phyloP scores from a whole-genome alignment of 1,284 basidiomycete species.

The Takashimella koratensis region DNA sequence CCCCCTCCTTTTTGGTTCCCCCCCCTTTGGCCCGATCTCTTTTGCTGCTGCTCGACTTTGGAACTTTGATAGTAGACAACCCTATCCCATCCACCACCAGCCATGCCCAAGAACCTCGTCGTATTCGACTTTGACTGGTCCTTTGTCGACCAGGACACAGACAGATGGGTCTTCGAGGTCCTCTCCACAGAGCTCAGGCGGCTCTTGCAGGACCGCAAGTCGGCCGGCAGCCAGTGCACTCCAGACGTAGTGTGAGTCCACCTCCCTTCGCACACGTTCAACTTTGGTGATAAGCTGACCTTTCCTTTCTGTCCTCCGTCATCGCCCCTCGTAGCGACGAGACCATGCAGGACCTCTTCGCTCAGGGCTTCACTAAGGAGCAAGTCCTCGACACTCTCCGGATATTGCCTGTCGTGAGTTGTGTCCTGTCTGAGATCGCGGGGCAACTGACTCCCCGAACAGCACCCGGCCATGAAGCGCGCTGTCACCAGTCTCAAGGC shows the following conservation, averaged over 20 bases:
- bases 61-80: too few species aligned
- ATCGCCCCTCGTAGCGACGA: conserved; percentile 63
- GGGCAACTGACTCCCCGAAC: too few species aligned
- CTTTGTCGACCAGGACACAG: conserved; percentile 85
- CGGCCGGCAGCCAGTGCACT: conserved; percentile 71
- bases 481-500: conserved; percentile 73
- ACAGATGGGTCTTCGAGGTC: conserved; percentile 93
- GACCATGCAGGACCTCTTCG: conserved; percentile 66
- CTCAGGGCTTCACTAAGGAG: conserved; percentile 62
- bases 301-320: conserved; percentile 4
- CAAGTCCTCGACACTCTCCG: conserved; percentile 75
- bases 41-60: too few species aligned
- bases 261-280: neutral
- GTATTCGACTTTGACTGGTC: conserved; percentile 98
- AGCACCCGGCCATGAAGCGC: conserved; percentile 96
- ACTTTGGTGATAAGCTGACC: too few species aligned
- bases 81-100: too few species aligned
- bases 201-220: conserved; percentile 70
- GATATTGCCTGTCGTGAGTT: conserved; percentile 77
- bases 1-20: too few species aligned
- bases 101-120: conserved; percentile 66
- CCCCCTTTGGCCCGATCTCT: too few species aligned
- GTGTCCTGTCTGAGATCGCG: neutral
- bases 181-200: conserved; percentile 78
- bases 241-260: conserved; percentile 75